Conservation (phyloP, 352 stramenopile genomes). For the Globisporangium paddicum region DNA sequence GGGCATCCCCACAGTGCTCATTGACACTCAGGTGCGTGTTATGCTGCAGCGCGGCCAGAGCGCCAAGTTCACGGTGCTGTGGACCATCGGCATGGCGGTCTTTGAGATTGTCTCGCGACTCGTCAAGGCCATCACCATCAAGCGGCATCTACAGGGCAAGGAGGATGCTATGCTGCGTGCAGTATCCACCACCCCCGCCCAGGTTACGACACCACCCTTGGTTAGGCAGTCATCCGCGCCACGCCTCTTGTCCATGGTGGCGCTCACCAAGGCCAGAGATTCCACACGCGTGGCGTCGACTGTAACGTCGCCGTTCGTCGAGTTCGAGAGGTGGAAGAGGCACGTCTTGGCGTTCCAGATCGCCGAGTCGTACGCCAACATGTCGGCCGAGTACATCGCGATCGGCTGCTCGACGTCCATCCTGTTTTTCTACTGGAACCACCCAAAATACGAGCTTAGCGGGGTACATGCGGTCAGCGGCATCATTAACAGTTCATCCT, state of each 20-base stretch:
- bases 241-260: neutral
- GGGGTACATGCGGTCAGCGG: neutral
- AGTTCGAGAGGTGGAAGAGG: constrained; percentile 23
- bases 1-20: constrained; percentile 16
- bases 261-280: neutral
- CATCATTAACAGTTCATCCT: no score
- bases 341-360: constrained; percentile 26
- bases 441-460: constrained; percentile 25
- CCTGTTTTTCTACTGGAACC: constrained; percentile 30
- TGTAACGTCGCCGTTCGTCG: neutral
- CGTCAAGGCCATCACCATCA: neutral
- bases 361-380: constrained; percentile 35
- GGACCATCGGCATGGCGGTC: constrained; percentile 3
- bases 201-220: neutral
- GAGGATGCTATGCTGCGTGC: neutral
- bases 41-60: constrained; percentile 10
- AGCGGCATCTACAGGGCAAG: neutral
- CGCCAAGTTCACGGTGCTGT: neutral
- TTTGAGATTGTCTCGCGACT: constrained; percentile 3
- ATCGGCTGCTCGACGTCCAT: constrained; percentile 41
- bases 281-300: neutral
- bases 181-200: no score
- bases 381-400: constrained; percentile 48
- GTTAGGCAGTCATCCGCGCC: neutral
- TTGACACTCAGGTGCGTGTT: constrained; percentile 21